Conservation (phyloP, 2,329 filamentous ascomycete species). For the Ramichloridium luteum region DNA sequence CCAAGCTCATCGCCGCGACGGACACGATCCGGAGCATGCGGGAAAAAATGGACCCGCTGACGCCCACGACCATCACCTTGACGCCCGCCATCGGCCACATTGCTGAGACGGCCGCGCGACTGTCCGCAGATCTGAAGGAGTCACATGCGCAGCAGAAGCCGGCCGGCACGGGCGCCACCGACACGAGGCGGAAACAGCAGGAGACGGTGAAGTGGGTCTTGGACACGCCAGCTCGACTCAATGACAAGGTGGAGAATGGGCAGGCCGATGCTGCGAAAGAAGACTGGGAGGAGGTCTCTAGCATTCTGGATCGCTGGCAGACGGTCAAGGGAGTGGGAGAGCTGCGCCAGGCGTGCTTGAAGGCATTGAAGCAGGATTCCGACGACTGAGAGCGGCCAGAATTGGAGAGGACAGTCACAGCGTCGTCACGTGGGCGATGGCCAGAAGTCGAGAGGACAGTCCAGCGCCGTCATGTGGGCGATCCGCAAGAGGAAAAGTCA, state of each 20-base stretch:
- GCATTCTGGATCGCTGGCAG: slow-evolving; percentile 32
- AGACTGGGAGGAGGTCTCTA: slow-evolving; percentile 34
- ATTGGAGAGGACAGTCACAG: no score
- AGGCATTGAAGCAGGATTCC: slow-evolving; percentile 9
- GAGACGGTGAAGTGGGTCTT: slow-evolving; percentile 53
- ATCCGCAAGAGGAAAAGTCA: no score
- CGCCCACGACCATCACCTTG: slow-evolving; percentile 60
- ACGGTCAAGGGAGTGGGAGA: slow-evolving; percentile 32
- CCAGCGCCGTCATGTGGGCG: no score
- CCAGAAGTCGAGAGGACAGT: no score
- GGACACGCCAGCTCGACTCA: slow-evolving; percentile 47
- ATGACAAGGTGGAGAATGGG: slow-evolving; percentile 46
- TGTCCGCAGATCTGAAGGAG: slow-evolving; percentile 29
- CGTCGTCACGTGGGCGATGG: no score
- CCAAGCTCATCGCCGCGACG: slow-evolving; percentile 88
- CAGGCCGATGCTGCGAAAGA: slow-evolving; percentile 47
- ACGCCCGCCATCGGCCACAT: slow-evolving; percentile 64
- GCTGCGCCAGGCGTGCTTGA: slow-evolving; percentile 27
- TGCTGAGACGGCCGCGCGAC: slow-evolving; percentile 44
- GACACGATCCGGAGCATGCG: slow-evolving; percentile 90
- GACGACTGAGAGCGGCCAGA: no score
- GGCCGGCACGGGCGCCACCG: slow-evolving; percentile 20
- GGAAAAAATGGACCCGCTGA: slow-evolving; percentile 66
- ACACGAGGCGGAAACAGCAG: slow-evolving; percentile 34
- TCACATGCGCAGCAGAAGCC: slow-evolving; percentile 15